Base-by-base conservation (phyloP, 192 early-diverging fungal genomes). In the Rhizophagus sp. region DNA sequence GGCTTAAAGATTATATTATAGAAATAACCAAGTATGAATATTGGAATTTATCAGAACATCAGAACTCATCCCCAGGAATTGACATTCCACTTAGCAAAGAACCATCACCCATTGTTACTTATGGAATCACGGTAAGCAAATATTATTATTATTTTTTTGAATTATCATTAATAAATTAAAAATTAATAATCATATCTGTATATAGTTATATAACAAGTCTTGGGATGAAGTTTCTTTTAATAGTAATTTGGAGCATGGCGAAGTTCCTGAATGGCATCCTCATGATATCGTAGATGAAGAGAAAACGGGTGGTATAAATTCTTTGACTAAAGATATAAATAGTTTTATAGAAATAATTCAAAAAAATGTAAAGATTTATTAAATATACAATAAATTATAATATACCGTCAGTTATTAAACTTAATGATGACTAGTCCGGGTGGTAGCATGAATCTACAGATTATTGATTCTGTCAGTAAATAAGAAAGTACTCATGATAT, bases 141-240 rank as follows among this genome's bases (percentile, higher is more conserved):
- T 19, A 4, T 75, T 30, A 33, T 34, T n/a, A 9, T 22, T 34
- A n/a, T 62, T 30, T 33, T 25, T 62, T 75, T 50, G 62, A n/a
- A 4, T 30, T 27, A 27, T 22, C 4, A n/a, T 47, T 19, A 8
- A 10, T 10, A 44, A 44, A 44, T 10, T 44, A 44, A 44, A 2
- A 36, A 3, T 36, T 36, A 25, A n/a, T 24, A 9, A 49, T 22
- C 30, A 36, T 76, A 24, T 17, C 30, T 30, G 30, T 66, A 71
- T 44, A 13, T 50, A 73, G 66, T 39, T 82, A 47, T 78, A 78
- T 47, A 76, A 71, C 62, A 80, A 87, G 39, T 79, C 25, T 17
- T 87, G 86, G 86, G 65, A 83, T 24, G 77, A 87, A 33, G 47
- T 87, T 36, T 71, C 86, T 1, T 49, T 79, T 44, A 87, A 87